Conservation (phyloP, 2,329 filamentous ascomycete species). For the Talaromyces pinophilus region DNA sequence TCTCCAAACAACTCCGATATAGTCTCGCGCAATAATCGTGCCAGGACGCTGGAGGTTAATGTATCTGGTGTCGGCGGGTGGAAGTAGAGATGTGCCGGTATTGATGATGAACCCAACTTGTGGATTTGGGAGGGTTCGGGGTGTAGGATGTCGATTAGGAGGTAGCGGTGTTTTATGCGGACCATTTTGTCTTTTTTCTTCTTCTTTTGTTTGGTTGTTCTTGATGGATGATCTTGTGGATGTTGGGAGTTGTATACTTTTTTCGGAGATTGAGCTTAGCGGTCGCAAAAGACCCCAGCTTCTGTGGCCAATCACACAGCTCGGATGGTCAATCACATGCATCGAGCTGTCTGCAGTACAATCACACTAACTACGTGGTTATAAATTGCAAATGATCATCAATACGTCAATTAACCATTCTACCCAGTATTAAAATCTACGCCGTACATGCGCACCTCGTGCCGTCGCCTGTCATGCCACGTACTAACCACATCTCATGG, state of each 20-base stretch:
- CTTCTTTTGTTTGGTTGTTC: not conserved
- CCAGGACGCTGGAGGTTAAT: constrained; percentile 65
- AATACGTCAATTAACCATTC: constrained; percentile 16
- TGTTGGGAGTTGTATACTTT: not conserved
- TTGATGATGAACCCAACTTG: constrained; percentile 37
- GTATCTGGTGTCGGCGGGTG: constrained; percentile 75
- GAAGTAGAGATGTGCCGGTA: constrained; percentile 64
- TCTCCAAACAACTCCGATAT: constrained; percentile 80
- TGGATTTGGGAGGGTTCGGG: constrained; percentile 52
- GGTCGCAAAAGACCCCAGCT: not conserved
- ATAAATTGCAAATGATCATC: not conserved
- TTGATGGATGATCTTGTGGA: not conserved
- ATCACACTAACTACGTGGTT: not conserved
- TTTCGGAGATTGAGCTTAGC: not conserved
- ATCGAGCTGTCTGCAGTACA: not conserved
- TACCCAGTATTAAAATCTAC: constrained; percentile 24
- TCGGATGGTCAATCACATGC: not conserved
- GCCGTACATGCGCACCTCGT: constrained; percentile 24
- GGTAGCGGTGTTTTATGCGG: constrained; percentile 91
- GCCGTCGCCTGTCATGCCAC: constrained; percentile 20
- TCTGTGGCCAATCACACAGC: not conserved
- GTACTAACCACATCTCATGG: constrained; percentile 19
- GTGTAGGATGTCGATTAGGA: constrained; percentile 92
- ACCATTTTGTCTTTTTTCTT: constrained; percentile 62
- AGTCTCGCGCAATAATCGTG: constrained; percentile 69